Conservation (phyloP, 768 basidiomycete species). For the Pleurotus pulmonarius region DNA sequence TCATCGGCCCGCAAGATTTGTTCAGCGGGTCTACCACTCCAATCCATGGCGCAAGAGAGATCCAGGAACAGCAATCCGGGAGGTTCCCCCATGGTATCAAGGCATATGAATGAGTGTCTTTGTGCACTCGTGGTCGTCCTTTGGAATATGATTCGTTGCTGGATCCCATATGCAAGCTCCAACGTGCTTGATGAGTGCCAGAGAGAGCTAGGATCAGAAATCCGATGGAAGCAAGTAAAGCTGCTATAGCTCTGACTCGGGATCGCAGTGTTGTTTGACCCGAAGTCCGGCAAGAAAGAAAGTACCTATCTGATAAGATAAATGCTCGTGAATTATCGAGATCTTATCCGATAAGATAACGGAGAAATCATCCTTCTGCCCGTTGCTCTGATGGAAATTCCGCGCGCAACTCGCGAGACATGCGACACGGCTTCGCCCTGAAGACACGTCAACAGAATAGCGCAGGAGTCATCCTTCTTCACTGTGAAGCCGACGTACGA, state of each 20-base stretch:
- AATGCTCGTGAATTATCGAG: not conserved
- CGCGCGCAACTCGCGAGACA: not conserved
- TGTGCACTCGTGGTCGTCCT: not conserved
- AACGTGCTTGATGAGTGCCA: not conserved
- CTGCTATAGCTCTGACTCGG: no score
- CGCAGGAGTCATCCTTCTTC: no score
- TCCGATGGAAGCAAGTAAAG: not conserved
- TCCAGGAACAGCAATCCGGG: slow-evolving; percentile 5
- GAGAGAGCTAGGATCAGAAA: not conserved
- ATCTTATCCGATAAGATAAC: slow-evolving; percentile 1
- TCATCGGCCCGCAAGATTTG: slow-evolving; percentile 1
- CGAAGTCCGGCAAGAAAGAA: no score
- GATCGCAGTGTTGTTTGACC: no score
- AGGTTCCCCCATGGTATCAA: not conserved
- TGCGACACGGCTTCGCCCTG: not conserved
- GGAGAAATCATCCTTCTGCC: not conserved
- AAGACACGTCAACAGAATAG: no score
- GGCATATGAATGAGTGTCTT: no score
- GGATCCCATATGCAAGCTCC: not conserved
- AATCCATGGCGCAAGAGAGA: not conserved
- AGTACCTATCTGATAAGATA: slow-evolving; percentile 6
- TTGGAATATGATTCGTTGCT: not conserved
- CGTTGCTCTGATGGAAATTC: not conserved
- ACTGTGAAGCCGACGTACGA: no score
- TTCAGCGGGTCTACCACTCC: not conserved